These are phyloP conservation scores for Cercospora sp. DNA, from an alignment of 2,329 filamentous ascomycete species.

Conservation along the genomic window DNA sequence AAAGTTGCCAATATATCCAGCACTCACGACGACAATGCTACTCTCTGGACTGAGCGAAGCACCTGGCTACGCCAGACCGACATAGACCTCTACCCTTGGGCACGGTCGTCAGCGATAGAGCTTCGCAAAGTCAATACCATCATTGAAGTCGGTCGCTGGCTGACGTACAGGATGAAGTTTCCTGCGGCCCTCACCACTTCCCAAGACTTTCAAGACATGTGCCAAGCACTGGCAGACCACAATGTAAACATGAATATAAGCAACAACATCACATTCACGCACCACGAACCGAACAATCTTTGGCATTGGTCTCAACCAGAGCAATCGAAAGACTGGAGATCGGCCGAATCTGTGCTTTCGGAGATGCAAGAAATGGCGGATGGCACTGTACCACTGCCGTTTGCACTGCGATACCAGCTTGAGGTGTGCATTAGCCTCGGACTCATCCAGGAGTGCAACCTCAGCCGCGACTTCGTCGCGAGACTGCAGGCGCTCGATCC, in stretches of 20 bases:
- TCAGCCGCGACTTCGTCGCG: slow-evolving; percentile 66
- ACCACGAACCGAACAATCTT: slow-evolving; percentile 9
- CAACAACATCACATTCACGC: slow-evolving; percentile 46
- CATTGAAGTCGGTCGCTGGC: slow-evolving; percentile 66
- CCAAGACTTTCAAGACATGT: slow-evolving; percentile 35
- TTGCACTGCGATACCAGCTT: slow-evolving; percentile 80
- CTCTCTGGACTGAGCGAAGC: slow-evolving; percentile 57
- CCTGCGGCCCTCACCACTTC: slow-evolving; percentile 21
- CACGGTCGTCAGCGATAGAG: slow-evolving; percentile 31
- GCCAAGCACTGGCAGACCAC: slow-evolving; percentile 64
- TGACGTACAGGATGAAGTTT: slow-evolving; percentile 57
- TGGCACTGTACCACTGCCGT: slow-evolving; percentile 45
- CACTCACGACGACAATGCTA: slow-evolving; percentile 45
- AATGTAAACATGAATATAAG: slow-evolving; percentile 61
- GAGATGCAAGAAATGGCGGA: slow-evolving; percentile 27
- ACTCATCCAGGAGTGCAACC: slow-evolving; percentile 72
- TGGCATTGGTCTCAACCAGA: slow-evolving; percentile 18
- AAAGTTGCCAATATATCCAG: slow-evolving; percentile 26
- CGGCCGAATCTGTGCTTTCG: slow-evolving; percentile 13
- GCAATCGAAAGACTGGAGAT: not conserved
- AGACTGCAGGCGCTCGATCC: slow-evolving; percentile 56
- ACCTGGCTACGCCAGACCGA: slow-evolving; percentile 66
- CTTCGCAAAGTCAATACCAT: slow-evolving; percentile 53
- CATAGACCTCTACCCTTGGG: slow-evolving; percentile 48
- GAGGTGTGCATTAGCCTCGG: slow-evolving; percentile 88